A percentile compares a stretch with the other conserved stretches of the same genome.
Evolutionary conservation across 2,329 filamentous ascomycete species (phyloP).

Genomic region (Fusarium devonianum): DNA sequence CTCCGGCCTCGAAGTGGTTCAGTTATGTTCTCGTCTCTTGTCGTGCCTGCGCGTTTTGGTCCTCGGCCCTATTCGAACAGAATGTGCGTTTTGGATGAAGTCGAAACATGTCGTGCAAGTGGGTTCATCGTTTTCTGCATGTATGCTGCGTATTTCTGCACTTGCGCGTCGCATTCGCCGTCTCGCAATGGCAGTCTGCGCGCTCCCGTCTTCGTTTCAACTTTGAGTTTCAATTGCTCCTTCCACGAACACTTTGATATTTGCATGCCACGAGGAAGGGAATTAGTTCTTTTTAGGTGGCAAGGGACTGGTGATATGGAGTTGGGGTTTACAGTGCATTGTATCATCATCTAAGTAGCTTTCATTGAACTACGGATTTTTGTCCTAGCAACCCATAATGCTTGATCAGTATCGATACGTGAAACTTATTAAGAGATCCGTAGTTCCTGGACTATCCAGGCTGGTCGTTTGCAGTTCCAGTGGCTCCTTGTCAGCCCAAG

Average conservation of each 20-base stretch:
- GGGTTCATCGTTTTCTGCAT: slow-evolving; percentile 34
- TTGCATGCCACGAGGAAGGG: slow-evolving; percentile 31
- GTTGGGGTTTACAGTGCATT: slow-evolving; percentile 28
- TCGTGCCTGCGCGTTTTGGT: slow-evolving; percentile 7
- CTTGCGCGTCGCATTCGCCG: slow-evolving; percentile 3
- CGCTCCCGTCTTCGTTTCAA: slow-evolving; percentile 14
- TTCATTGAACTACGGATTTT: slow-evolving; percentile 11
- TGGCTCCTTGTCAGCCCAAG: background rate
- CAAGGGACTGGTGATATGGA: slow-evolving; percentile 26
- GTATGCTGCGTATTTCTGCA: slow-evolving; percentile 20
- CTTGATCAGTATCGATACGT: background rate
- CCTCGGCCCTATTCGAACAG: slow-evolving; percentile 12
- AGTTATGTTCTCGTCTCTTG: slow-evolving; percentile 18
- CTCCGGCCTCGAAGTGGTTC: slow-evolving; percentile 11
- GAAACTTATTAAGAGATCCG: background rate
- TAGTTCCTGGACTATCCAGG: background rate
- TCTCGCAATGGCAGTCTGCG: slow-evolving; percentile 10
- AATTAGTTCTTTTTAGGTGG: slow-evolving; percentile 24
- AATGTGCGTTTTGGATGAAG: slow-evolving; percentile 33
- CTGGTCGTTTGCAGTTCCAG: background rate
- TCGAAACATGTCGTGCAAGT: slow-evolving; percentile 34
- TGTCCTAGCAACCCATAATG: background rate
- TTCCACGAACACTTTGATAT: slow-evolving; percentile 16
- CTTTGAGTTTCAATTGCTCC: slow-evolving; percentile 14
- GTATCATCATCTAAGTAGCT: slow-evolving; percentile 26